Evolutionary conservation across 2,329 filamentous ascomycete genomes (phyloP).

Genomic region (Bisporella sp.): DNA sequence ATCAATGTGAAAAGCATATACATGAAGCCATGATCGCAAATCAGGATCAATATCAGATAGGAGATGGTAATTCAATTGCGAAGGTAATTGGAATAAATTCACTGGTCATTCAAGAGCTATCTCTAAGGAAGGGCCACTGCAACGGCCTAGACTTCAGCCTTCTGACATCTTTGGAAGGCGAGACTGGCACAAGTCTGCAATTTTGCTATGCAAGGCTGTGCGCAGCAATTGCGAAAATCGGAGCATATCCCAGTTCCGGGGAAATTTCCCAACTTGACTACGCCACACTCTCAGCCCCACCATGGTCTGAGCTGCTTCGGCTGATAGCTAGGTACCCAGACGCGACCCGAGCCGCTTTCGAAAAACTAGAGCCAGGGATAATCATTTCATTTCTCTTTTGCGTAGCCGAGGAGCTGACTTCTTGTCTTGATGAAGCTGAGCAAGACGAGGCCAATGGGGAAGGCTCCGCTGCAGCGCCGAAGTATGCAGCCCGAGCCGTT

Average conservation of each 20-base stretch:
- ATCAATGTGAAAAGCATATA: conserved; percentile 1
- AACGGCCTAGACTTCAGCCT: conserved; percentile 60
- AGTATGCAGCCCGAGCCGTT: conserved; percentile 1
- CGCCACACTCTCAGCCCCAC: background rate
- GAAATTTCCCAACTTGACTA: conserved; percentile 2
- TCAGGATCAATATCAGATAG: background rate
- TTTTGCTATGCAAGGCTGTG: conserved; percentile 55
- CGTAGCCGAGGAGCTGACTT: conserved; percentile 1
- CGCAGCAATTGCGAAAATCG: conserved; percentile 24
- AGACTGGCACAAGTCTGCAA: conserved; percentile 59
- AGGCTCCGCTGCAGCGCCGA: conserved; percentile 1
- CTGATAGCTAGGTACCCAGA: conserved; percentile 3
- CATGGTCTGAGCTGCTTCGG: conserved; percentile 2
- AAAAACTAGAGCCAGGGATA: conserved; percentile 1
- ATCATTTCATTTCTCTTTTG: conserved; percentile 3
- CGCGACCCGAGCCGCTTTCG: conserved; percentile 1
- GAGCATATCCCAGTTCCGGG: background rate
- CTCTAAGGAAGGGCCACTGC: conserved; percentile 57
- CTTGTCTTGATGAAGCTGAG: conserved; percentile 3
- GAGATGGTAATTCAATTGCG: background rate
- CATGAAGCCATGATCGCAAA: background rate
- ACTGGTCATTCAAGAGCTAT: conserved; percentile 56
- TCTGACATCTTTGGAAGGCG: conserved; percentile 60
- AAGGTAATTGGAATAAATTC: conserved; percentile 2
- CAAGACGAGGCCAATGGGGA: background rate